phyloP scores from a whole-genome alignment of 768 basidiomycete species.

The Macrolepiota dolichaula region DNA sequence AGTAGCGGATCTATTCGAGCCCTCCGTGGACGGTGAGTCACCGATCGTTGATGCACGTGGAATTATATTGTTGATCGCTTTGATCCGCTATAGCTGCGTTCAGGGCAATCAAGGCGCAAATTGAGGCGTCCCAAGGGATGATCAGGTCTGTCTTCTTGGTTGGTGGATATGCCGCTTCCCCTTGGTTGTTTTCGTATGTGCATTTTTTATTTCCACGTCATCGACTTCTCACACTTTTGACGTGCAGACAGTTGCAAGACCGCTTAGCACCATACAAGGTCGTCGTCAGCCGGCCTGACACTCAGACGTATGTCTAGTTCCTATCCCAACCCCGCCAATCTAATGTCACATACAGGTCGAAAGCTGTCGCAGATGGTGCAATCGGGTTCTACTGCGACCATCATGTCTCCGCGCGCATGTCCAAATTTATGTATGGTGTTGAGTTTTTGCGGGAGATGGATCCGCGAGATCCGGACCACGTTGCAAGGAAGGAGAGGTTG shows the following conservation, averaged over 20 bases:
- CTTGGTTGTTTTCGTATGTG: constrained; percentile 62
- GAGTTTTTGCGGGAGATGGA: constrained; percentile 73
- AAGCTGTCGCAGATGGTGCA: constrained; percentile 82
- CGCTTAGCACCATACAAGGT: constrained; percentile 53
- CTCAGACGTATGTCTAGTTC: constrained; percentile 57
- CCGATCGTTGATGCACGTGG: not conserved
- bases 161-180: constrained; percentile 80
- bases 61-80: not conserved
- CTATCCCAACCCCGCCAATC: not conserved
- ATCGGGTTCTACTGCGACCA: constrained; percentile 85
- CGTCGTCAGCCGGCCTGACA: constrained; percentile 71
- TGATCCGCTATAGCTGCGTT: constrained; percentile 46
- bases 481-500: constrained; percentile 57
- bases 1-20: constrained; percentile 75
- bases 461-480: constrained; percentile 61
- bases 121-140: constrained; percentile 62
- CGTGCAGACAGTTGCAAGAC: constrained; percentile 59
- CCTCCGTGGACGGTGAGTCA: constrained; percentile 57
- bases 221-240: not conserved
- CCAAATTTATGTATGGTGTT: constrained; percentile 80
- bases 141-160: constrained; percentile 83
- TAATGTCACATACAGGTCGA: constrained; percentile 50
- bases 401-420: constrained; percentile 78
- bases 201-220: not conserved
- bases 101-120: constrained; percentile 64